Evolutionary conservation across 768 basidiomycete genomes (phyloP), one percentile per base, ranked within the genome.

Genomic region (Sporobolomyces pararoseus): DNA sequence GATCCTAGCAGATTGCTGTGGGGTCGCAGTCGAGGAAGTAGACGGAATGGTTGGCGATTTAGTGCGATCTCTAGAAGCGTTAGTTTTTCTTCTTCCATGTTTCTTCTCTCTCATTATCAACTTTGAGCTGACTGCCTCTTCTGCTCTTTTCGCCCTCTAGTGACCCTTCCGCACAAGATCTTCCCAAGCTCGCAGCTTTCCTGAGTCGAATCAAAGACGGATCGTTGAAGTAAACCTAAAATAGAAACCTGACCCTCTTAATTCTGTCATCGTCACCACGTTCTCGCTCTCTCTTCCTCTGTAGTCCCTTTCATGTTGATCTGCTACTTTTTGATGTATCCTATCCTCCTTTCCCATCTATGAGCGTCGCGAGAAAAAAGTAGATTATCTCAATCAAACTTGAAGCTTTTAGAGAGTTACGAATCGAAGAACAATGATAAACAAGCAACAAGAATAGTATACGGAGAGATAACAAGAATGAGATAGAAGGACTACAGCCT

Each of bases 1-100:
- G 81, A 87, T 98, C 69, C 88, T 99, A 31, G 87, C 91, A 19
- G 81, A 93, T 49, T 94, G 91, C 78, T 89, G 91, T 5, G 89
- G 89, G 27, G 87, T 93, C 54, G 86, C 89, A 3, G 83, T 89
- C 52, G 91, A 95, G 76, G 87, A 88, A 79, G 89, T 98, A 60
- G 95, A 96, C 79, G 87, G 90, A 88, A 88, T 90, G 86, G 82
- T 95, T 63, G 90, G 90, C 73, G 87, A 88, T 72, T 83, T 96
- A 59, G 84, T 94, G 34, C 82, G 89, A 72, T 91, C 93, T 35
- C 85, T 96, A 59, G 91, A 95, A 52, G 32, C 53, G 72, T 61
- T 29, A 32, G 63, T 57, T 37, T 31, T 34, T 7, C n/a, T 3
- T 0, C 27, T 34, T 13, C 42, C n/a, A n/a, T 27, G 21, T 32